Base-by-base conservation (phyloP, 371 early-diverging fungal genomes). In the Umbelopsis sp. region DNA sequence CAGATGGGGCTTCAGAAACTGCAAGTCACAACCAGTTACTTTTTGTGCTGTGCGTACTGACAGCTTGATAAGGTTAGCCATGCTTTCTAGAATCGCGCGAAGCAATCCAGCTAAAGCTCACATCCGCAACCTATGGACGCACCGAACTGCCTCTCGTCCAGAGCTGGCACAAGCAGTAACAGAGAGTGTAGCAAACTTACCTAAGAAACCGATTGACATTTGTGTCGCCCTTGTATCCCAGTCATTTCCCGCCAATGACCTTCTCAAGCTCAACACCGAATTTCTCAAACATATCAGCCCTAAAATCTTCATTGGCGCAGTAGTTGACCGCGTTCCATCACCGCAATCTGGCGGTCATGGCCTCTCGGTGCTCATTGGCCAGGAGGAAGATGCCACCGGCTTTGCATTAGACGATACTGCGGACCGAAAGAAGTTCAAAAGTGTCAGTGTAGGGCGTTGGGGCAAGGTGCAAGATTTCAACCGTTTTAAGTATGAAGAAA, bases 361-460 rank as follows among this genome's bases (percentile, higher is more conserved):
- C 14, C 70, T 88, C 8, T 83, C 85, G 7, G 37, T 84, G 0
- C 70, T 73, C 46, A 32, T 77, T 4, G 80, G 76, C 2, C 65
- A 78, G 67, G 63, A 82, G 70, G 71, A 82, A 67, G 45, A 72
- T 32, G 68, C 72, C 20, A 65, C 68, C 9, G 74, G 68, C 7
- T 74, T 80, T 35, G 66, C 57, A 5, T 50, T 80, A 25, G 65
- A 70, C 18, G 79, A 85, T 50, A 70, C 72, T 24, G 50, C 71
- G 1, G 76, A 80, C 32, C 67, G 86, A 48, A 79, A 79, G 50
- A 78, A 84, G 37, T 68, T 86, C 3, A 84, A 87, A 20, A 80
- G 71, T 41, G 82, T 78, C 57, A 80, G 84, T 1, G 87, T 86
- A 0, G 88, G 88, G 4, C 80, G 86, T 24, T 88, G 88, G 88